These are phyloP conservation scores for Yarrowia porcina DNA, from an alignment of 805 yeast genomes.

Conservation along the genomic window DNA sequence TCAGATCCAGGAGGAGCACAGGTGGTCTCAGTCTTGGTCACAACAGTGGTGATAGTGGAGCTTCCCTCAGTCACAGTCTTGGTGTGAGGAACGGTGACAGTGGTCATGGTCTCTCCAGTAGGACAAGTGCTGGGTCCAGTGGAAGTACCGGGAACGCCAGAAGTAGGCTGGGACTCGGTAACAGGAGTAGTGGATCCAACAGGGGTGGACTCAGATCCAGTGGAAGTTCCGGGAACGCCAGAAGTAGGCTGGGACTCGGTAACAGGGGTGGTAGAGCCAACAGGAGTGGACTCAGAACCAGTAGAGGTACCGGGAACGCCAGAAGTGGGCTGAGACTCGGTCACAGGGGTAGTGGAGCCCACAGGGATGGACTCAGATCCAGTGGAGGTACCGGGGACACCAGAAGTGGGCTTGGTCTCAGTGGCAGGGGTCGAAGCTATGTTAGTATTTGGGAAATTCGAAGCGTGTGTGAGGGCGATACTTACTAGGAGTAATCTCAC, in stretches of 20 bases:
- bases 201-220: too few species aligned
- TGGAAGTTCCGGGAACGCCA: too few species aligned
- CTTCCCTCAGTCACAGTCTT: background rate
- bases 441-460: too few species aligned
- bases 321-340: too few species aligned
- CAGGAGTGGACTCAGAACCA: too few species aligned
- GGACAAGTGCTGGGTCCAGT: background rate
- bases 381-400: background rate
- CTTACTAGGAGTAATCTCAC: background rate
- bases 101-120: background rate
- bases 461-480: background rate
- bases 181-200: background rate
- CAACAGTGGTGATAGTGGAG: background rate
- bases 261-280: too few species aligned
- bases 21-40: background rate
- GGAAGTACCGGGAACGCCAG: background rate
- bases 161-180: background rate
- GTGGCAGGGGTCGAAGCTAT: background rate
- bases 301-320: too few species aligned
- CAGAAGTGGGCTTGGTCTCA: background rate
- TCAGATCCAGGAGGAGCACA: background rate
- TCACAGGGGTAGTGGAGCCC: too few species aligned
- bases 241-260: too few species aligned
- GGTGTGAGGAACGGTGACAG: background rate
- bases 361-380: too few species aligned